Base-by-base conservation (phyloP, 805 yeast species). In the Metschnikowia sp. region DNA sequence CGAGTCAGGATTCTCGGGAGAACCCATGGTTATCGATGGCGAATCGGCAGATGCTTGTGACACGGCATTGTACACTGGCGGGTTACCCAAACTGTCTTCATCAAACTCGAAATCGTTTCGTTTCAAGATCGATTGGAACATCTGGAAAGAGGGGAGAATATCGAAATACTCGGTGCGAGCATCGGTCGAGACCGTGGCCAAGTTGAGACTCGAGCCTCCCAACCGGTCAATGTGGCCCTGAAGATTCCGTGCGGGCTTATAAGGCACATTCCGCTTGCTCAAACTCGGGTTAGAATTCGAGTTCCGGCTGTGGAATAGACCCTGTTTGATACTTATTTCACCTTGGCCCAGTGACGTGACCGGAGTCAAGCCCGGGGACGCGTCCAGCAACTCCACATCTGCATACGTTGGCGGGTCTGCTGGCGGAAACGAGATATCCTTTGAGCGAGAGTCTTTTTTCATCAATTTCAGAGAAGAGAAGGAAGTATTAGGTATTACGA, bases 71-170 rank as follows among this genome's bases (percentile, higher is more conserved):
- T 73, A 72, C 3, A 44, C 60, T 4, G 77, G 77, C 2, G 76
- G 75, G 5, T 48, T 37, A 0, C 63, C 63, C 15, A 59, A 47
- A 11, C 63, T 53, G 43, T 66, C 60, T 47, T 72, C 76, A 42
- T 59, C 60, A 42, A 71, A 70, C 48, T 72, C 75, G 30, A 55
- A 53, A 45, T 68, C 72, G 59, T 75, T 58, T 60, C 81, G 45
- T 58, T 72, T 51, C 65, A 76, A 53, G 57, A 75, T 64, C 55
- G 77, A 75, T 54, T 79, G 82, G 56, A 81, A 82, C 83, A 84
- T 79, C 51, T 83, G 86, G 57, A 83, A 84, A 0, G 88, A 81
- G 0, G 88, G 90, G 32, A 84, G 61, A 2, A 83, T 77, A 54
- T 83, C 88, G 42, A 80, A 73, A 48, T 69, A 54, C 41, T 55